Evolutionary conservation across 371 early-diverging fungal species (phyloP), one percentile per base, ranked within the genome.

Genomic region (Phascolomyces articulosus): DNA sequence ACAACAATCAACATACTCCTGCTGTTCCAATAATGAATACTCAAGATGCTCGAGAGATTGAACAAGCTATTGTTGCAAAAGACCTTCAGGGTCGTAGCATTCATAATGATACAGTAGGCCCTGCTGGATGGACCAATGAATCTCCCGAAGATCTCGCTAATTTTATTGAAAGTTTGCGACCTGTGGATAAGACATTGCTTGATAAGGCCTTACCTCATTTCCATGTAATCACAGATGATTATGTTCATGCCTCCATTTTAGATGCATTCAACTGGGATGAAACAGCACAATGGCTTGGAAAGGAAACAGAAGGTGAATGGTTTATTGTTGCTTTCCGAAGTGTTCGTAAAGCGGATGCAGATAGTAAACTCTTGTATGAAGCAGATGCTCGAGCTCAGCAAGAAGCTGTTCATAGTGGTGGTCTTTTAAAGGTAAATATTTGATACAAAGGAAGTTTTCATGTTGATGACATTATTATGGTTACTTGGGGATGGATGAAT

Each of bases 251-350:
- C 10, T 57, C 69, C 3, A 26, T 75, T 13, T 18, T 18, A 2
- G 54, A 71, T 34, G 69, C 70, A 2, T 75, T 75, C 55, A 75
- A 75, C 58, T 75, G 75, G 75, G 48, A 71, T 21, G 69, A 71
- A 55, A 62, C 69, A 11, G 75, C 75, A 20, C 47, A 53, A 18
- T 21, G 51, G 3, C 62, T 74, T 15, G 68, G 67, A 15, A 21
- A 41, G 34, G 67, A 72, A 6, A 21, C 51, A 16, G 71, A 70
- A 38, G 77, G 77, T 4, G 71, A 70, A 29, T 80, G 81, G 79
- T 80, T 76, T 49, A 67, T 80, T 47, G 79, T 84, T 55, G 81
- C 71, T 8, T 84, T 80, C 63, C 77, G 84, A n/a, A 72, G 73
- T 56, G 71, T 80, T 2, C 69, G 84, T 13, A 72, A 69, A 24